phyloP scores from a whole-genome alignment of 257 asterid genomes.

The Voacanga thouarsii region DNA sequence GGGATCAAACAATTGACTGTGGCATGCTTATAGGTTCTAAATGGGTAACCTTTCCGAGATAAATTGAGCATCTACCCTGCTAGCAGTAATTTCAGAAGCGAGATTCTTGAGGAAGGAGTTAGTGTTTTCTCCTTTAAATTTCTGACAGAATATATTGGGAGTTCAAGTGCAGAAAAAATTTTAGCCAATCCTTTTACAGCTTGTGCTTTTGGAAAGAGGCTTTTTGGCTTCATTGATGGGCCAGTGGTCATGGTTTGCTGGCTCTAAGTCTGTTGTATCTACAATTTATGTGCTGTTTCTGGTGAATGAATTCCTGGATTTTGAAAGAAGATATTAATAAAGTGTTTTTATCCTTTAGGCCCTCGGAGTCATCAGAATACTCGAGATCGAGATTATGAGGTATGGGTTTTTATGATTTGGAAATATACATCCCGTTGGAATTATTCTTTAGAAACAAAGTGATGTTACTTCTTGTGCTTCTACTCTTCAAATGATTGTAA shows the following conservation, averaged over 20 bases:
- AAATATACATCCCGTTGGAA: not conserved
- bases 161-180: not conserved
- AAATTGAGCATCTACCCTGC: not conserved
- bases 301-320: not conserved
- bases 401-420: conserved; percentile 19
- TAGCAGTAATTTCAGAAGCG: not conserved
- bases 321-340: not conserved
- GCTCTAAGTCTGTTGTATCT: not conserved
- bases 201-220: not conserved
- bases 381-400: conserved; percentile 69
- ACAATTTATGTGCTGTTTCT: not conserved
- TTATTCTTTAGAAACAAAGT: not conserved
- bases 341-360: conserved; percentile 36
- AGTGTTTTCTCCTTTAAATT: not conserved
- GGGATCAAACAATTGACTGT: not conserved
- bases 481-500: not conserved
- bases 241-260: not conserved
- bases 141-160: not conserved
- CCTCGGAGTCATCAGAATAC: conserved; percentile 59
- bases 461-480: not conserved
- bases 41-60: not conserved
- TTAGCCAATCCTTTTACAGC: not conserved
- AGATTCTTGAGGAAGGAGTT: not conserved
- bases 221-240: not conserved
- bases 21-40: not conserved